phyloP scores from a whole-genome alignment of 805 yeast species.

The Wickerhamomyces pijperi region DNA sequence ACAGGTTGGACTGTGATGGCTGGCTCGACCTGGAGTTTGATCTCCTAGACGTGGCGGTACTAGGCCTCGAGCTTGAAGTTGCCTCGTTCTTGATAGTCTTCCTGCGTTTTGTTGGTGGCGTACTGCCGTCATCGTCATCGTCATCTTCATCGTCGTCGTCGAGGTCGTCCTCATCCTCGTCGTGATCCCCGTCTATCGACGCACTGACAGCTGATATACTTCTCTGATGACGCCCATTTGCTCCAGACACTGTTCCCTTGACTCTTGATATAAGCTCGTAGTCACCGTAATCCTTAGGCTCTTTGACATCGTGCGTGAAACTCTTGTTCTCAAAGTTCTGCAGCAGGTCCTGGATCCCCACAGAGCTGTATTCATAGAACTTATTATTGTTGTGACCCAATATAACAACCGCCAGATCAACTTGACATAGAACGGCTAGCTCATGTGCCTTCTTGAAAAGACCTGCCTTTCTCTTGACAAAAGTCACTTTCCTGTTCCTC shows the following conservation, averaged over 20 bases:
- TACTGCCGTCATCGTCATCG: background rate
- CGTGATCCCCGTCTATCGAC: constrained; percentile 8
- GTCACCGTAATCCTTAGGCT: constrained; percentile 58
- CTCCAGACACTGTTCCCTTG: background rate
- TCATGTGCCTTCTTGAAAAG: constrained; percentile 58
- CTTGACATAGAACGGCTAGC: constrained; percentile 80
- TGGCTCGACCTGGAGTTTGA: background rate
- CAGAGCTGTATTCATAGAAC: constrained; percentile 75
- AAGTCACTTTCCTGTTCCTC: constrained; percentile 76
- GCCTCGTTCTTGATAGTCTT: constrained; percentile 1
- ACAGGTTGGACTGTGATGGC: too few species aligned
- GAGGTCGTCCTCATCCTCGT: constrained; percentile 9
- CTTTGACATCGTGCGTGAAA: constrained; percentile 44
- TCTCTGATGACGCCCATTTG: constrained; percentile 6
- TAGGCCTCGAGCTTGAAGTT: constrained; percentile 1
- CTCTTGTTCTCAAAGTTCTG: constrained; percentile 24
- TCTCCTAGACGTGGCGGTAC: constrained; percentile 2
- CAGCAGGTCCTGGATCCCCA: constrained; percentile 43
- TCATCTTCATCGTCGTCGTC: constrained; percentile 11
- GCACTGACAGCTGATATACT: constrained; percentile 7
- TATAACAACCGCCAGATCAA: constrained; percentile 84
- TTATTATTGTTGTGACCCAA: constrained; percentile 68
- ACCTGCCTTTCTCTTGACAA: constrained; percentile 91
- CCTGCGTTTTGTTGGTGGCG: constrained; percentile 4
- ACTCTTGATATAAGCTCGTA: constrained; percentile 30